phyloP scores from a whole-genome alignment of 345 rosid genomes.

The Adansonia digitata region DNA sequence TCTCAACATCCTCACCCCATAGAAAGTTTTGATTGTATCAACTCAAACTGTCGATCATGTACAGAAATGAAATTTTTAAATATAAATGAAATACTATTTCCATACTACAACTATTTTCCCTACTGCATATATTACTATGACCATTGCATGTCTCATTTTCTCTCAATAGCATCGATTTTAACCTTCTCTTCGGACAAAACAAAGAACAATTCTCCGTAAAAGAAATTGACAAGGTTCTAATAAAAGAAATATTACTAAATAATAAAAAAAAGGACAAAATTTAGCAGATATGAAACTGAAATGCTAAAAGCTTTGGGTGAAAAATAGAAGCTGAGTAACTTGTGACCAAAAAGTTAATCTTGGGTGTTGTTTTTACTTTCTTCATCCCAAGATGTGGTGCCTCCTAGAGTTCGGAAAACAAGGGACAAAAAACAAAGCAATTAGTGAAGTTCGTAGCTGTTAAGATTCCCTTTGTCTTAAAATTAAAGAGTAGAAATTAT shows the following conservation, averaged over 20 bases:
- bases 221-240: background rate
- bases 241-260: background rate
- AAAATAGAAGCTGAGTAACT: background rate
- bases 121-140: background rate
- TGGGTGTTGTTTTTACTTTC: background rate
- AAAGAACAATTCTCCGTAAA: too few relatives aligned
- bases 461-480: background rate
- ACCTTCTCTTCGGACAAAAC: too few relatives aligned
- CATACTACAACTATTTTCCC: background rate
- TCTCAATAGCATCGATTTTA: background rate
- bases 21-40: background rate
- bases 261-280: background rate
- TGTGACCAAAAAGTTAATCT: background rate
- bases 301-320: background rate
- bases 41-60: background rate
- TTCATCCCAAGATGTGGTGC: too few relatives aligned
- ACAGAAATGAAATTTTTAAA: background rate
- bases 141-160: background rate
- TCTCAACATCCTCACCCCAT: constrained; percentile 19
- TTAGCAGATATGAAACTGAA: background rate
- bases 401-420: too few relatives aligned
- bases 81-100: background rate
- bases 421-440: background rate
- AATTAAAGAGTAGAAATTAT: background rate
- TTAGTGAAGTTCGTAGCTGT: background rate